A percentile compares a stretch with the other conserved stretches of the same genome.
Evolutionary conservation across 352 stramenopile genomes (phyloP).

Genomic region (Phytophthora macrochlamydospora): DNA sequence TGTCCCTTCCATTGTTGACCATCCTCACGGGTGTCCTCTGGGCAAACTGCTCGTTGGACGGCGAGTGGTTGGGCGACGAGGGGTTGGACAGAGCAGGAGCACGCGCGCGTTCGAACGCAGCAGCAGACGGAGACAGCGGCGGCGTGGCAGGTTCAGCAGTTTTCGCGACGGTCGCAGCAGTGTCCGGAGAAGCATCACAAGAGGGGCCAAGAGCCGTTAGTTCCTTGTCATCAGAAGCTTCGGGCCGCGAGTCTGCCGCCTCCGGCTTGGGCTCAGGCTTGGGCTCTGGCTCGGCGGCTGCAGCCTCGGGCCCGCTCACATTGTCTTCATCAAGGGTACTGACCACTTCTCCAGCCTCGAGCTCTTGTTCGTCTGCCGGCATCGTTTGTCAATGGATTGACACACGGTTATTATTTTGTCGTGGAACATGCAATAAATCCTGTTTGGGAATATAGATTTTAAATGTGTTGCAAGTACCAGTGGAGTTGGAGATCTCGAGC

Average conservation of each 20-base stretch:
- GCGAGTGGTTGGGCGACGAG: slow-evolving; percentile 18
- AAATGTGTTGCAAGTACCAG: slow-evolving; percentile 32
- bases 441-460: background rate
- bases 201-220: slow-evolving; percentile 42
- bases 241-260: slow-evolving; percentile 20
- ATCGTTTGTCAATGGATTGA: background rate
- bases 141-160: slow-evolving; percentile 7
- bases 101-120: slow-evolving; percentile 31
- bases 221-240: slow-evolving; percentile 27
- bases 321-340: slow-evolving; percentile 44
- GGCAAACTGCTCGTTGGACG: slow-evolving; percentile 37
- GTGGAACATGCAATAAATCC: too few relatives aligned
- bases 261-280: slow-evolving; percentile 16
- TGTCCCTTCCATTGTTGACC: slow-evolving; percentile 37
- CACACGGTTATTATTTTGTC: too few relatives aligned
- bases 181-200: slow-evolving; percentile 16
- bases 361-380: slow-evolving; percentile 47
- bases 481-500: slow-evolving; percentile 61
- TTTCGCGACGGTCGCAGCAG: slow-evolving; percentile 7
- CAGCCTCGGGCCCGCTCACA: slow-evolving; percentile 33
- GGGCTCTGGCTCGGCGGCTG: slow-evolving; percentile 22
- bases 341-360: slow-evolving; percentile 68
- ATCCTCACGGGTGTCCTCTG: slow-evolving; percentile 26
- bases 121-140: slow-evolving; percentile 26
- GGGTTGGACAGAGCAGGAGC: slow-evolving; percentile 25